Base-by-base conservation (phyloP, 2,329 filamentous ascomycete genomes). In the Alternaria tenuissima region DNA sequence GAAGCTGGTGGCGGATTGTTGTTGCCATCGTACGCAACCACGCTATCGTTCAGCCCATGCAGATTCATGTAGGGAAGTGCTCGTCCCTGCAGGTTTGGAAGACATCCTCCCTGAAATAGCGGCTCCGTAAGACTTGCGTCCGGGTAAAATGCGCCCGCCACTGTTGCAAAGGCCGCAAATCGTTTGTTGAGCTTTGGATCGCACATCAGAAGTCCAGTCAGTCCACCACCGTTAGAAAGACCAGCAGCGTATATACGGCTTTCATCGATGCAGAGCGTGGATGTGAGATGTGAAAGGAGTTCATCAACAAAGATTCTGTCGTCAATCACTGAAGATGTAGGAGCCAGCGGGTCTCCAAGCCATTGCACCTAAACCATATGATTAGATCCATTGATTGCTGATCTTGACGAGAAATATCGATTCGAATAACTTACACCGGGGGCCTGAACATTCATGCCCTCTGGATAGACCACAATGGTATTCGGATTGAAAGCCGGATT, bases 151-250 rank as follows among this genome's bases (percentile, higher is more conserved):
- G 81, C 83, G 4, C 79, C 82, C 1, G 80, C 77, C 5, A 80
- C 79, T 7, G 78, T 76, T 1, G 81, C 82, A 60, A 85, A 84
- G 1, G 82, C 83, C 4, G 83, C 82, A 56, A 85, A 81, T 1
- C 68, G 64, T 22, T 46, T 62, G 22, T 79, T 80, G 4, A 79
- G 68, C 6, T 71, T 69, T 5, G 79, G 71, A 26, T 80, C 72
- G 67, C 83, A 86, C 18, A 84, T 82, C 1, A 78, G 69, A 16
- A 81, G 80, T 3, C 81, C 81, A 28, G 83, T 78, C 30, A 83
- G 80, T 7, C 81, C 85, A 5, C 83, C 86, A 5, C 84, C 85
- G 42, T 87, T 86, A 68, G 79, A 86, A 59, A 87, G 82, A 55
- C 82, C 83, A 0, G 79, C 78, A 8, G 78, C 78, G 58, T 83